Base-by-base conservation (phyloP, 2,329 filamentous ascomycete genomes). In the Neospermospora avenae region DNA sequence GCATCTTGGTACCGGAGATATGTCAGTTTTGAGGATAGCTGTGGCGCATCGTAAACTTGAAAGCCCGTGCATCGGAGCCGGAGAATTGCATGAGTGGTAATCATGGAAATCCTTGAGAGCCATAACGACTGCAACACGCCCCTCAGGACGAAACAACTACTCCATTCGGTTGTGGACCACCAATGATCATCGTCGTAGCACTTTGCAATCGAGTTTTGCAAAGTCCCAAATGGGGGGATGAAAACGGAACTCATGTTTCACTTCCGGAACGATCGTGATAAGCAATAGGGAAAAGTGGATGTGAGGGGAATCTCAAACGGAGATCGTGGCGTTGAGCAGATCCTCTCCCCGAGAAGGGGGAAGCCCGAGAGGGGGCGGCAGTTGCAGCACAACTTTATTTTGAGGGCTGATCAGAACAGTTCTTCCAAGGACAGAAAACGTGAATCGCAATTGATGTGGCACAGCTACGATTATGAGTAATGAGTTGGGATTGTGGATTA, bases 1-100 rank as follows among this genome's bases (percentile, higher is more conserved):
- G 24, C 28, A 37, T 53, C 46, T 61, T 61, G 57, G 57, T 48
- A 37, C 44, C 59, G 62, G 62, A 60, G 48, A 25, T 64, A 46
- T 60, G 34, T 60, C 57, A 11, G 57, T 48, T 42, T 60, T 48
- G 44, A 48, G 60, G 13, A 45, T 60, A 57, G 62, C 24, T 39
- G 44, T 48, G 51, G 55, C 57, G 58, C 35, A 55, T 54, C 31
- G 25, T n/a, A 28, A 37, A 25, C 6, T 20, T 58, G 37, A 25
- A 34, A 24, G 41, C 35, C 58, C 58, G 52, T 63, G 55, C 61
- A 56, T 49, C 41, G 14, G 37, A 39, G 20, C 59, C 61, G 61
- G 61, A 61, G 55, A 55, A 53, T 58, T 63, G 34, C 42, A 20
- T 24, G 14, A 28, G 35, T 18, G 22, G 28, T 34, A 37, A 35